phyloP scores from a whole-genome alignment of 805 yeast genomes.

The Metahyphopichia silvanorum region DNA sequence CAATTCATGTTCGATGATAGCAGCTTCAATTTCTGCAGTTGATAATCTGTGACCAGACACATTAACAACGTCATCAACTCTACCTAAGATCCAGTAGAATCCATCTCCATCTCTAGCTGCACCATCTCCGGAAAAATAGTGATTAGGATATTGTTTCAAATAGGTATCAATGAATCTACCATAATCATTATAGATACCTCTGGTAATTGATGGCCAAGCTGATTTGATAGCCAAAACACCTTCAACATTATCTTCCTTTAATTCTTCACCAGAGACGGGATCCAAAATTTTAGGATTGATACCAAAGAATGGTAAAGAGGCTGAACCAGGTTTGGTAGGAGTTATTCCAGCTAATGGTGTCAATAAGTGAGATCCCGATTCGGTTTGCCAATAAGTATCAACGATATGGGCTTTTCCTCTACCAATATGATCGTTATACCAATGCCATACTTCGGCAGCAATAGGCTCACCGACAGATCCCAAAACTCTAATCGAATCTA shows the following conservation, averaged over 20 bases:
- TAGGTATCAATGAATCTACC: conserved; percentile 86
- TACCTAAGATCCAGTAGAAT: conserved; percentile 95
- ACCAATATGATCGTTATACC: conserved; percentile 94
- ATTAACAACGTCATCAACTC: conserved; percentile 98
- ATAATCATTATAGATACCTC: conserved; percentile 91
- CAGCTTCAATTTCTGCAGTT: conserved; percentile 97
- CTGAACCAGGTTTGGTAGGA: conserved; percentile 96
- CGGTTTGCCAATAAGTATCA: conserved; percentile 99
- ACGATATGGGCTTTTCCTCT: conserved; percentile 83
- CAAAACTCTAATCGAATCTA: conserved; percentile 81
- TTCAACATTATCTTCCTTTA: conserved; percentile 85
- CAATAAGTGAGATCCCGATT: conserved; percentile 92
- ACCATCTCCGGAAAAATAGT: conserved; percentile 97
- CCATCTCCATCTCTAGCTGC: conserved; percentile 97
- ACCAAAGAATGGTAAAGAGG: conserved; percentile 96
- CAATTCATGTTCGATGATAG: conserved; percentile 69
- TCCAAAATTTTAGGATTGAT: conserved; percentile 87
- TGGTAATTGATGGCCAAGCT: conserved; percentile 99
- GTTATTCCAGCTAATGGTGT: conserved; percentile 93
- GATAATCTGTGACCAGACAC: conserved; percentile 97
- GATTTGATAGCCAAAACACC: conserved; percentile 90
- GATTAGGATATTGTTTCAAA: conserved; percentile 87
- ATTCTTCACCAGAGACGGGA: conserved; percentile 85
- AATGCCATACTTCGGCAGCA: conserved; percentile 97
- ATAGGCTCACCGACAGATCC: conserved; percentile 99